phyloP scores from a whole-genome alignment of 2,329 filamentous ascomycete genomes.

The Cladosporium oxysporum region DNA sequence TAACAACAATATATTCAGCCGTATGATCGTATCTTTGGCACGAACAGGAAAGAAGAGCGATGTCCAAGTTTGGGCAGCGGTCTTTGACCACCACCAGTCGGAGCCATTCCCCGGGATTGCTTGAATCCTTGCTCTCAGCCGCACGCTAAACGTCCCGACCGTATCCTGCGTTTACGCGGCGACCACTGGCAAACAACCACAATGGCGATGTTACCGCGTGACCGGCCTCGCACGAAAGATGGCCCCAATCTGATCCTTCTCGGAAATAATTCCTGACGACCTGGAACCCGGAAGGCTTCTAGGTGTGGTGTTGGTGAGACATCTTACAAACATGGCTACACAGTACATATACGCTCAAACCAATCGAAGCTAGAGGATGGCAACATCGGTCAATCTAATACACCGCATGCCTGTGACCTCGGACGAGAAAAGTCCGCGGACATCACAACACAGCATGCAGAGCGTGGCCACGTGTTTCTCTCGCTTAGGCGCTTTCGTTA shows the following conservation, averaged over 20 bases:
- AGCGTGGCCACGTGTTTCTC: conserved; percentile 10
- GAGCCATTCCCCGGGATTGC: background rate
- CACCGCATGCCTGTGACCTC: background rate
- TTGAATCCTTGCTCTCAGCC: conserved; percentile 14
- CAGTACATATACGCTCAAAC: background rate
- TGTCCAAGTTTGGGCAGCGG: background rate
- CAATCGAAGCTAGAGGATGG: background rate
- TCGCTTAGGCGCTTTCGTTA: conserved; percentile 9
- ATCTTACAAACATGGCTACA: conserved; percentile 6
- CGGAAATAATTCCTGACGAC: background rate
- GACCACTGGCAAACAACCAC: background rate
- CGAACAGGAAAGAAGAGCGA: background rate
- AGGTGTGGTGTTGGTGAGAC: background rate
- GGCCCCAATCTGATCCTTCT: background rate
- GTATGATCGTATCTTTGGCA: background rate
- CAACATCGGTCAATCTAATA: conserved; percentile 7
- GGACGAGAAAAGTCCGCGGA: conserved; percentile 6
- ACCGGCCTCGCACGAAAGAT: conserved; percentile 1
- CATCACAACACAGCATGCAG: conserved; percentile 1
- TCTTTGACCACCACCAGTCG: background rate
- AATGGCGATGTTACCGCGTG: background rate
- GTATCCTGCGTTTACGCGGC: background rate
- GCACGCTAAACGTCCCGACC: background rate
- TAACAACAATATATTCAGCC: background rate
- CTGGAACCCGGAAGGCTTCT: background rate